Conservation (phyloP, 495 filamentous ascomycete species). For the Hypoxylon fuscum region DNA sequence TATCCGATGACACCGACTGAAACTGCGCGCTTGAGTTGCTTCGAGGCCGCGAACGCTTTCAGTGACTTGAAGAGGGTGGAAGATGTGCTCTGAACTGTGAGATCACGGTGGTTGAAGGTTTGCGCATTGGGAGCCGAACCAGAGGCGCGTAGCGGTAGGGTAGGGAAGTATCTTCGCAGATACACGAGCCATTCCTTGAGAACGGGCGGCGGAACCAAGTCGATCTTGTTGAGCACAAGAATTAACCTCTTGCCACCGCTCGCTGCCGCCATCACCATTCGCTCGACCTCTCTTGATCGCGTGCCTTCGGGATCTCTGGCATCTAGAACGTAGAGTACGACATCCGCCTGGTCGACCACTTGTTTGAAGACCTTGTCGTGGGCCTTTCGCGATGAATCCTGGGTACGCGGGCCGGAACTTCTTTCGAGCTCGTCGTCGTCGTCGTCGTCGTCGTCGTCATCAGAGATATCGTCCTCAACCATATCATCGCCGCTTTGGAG, state of each 20-base stretch:
- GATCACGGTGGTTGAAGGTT: slow-evolving; percentile 89
- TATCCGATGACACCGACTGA: slow-evolving; percentile 95
- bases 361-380: slow-evolving; percentile 97
- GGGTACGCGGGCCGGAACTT: slow-evolving; percentile 44
- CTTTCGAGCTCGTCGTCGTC: slow-evolving; percentile 64
- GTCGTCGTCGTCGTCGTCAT: slow-evolving; percentile 61
- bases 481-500: slow-evolving; percentile 65
- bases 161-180: slow-evolving; percentile 91
- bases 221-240: slow-evolving; percentile 96
- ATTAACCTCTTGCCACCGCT: slow-evolving; percentile 87
- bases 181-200: slow-evolving; percentile 86
- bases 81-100: slow-evolving; percentile 87
- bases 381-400: slow-evolving; percentile 72
- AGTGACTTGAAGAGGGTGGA: slow-evolving; percentile 88
- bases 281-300: slow-evolving; percentile 88
- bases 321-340: slow-evolving; percentile 93
- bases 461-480: slow-evolving; percentile 68
- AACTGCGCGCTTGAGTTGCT: slow-evolving; percentile 86
- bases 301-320: slow-evolving; percentile 93
- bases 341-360: slow-evolving; percentile 88
- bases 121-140: slow-evolving; percentile 84
- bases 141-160: slow-evolving; percentile 88
- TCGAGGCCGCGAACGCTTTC: slow-evolving; percentile 86
- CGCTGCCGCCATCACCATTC: slow-evolving; percentile 85
- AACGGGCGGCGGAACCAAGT: slow-evolving; percentile 82